Evolutionary conservation across 129 eudicot species (phyloP), one percentile per base, ranked within the genome.

Genomic region (Smallanthus sonchifolius): DNA sequence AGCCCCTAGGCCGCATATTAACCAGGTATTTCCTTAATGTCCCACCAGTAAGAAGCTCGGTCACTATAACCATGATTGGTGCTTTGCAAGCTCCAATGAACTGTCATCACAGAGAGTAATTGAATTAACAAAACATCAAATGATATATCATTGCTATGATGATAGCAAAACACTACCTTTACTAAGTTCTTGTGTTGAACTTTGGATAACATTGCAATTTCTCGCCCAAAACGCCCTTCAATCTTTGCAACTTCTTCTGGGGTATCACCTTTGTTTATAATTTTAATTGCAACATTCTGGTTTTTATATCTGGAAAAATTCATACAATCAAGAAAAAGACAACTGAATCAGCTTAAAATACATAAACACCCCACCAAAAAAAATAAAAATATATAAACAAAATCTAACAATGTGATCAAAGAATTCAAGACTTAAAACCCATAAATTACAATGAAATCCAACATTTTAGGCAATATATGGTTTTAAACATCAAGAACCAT

Each of bases 21-120:
- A 86, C 47, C 79, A 92, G 76, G 83, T 85, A 87, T 66, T 92
- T 92, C 68, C 95, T 70, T 72, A 92, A 76, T 5, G 98, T 89
- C 78, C 98, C 98, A 72, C 96, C 98, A 52, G 78, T 51, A 56
- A 92, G 83, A 84, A 92, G 92, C 81, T 92, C 98, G 2, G 96
- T 92, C 34, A 89, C 96, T 34, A 92, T 86, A 17, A 92, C 96
- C 91, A 86, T 89, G 9, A 89, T 88, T 54, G 98, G 98, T 71
- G 88, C 90, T 75, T 84, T 92, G 77, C 96, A 89, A 80, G 96
- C 97, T 83, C 97, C 97, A 54, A 92, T 87, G 64, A 92, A 92
- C 96, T 89, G 86, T 13, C 56, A 37, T 67, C 45, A 61, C 40
- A 28, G 30, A 66, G 20, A 10, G 60, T 24, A 67, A 36, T 19